Conservation (phyloP, 208 protist species). For the Tritrichomonas foetus region DNA sequence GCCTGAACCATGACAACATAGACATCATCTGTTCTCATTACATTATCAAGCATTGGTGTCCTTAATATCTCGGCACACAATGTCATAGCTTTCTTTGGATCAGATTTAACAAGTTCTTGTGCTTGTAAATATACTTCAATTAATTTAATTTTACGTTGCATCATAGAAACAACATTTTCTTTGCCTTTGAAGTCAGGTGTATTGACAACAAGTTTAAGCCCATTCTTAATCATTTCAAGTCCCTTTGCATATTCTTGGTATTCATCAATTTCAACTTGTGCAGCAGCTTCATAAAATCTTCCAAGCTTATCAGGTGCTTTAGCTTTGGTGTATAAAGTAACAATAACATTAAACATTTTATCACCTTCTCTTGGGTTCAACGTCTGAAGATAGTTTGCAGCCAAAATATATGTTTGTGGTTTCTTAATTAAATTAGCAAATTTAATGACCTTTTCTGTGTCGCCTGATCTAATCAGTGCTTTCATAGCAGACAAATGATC, state of each 20-base stretch:
- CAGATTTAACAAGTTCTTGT: background rate
- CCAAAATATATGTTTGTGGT: background rate
- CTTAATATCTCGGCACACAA: background rate
- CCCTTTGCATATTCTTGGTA: background rate
- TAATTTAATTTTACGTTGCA: background rate
- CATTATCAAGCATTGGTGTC: background rate
- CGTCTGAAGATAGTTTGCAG: background rate
- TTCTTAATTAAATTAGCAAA: background rate
- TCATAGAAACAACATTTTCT: background rate
- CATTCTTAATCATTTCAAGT: background rate
- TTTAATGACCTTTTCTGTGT: constrained; percentile 6
- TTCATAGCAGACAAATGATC: background rate
- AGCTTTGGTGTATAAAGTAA: background rate
- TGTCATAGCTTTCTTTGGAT: background rate
- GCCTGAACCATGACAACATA: background rate
- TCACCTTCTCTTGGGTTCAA: background rate
- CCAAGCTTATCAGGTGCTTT: background rate
- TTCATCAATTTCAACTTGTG: constrained; percentile 7
- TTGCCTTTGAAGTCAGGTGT: background rate
- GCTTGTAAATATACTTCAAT: background rate
- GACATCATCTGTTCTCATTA: background rate
- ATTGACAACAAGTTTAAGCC: background rate
- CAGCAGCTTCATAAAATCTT: background rate
- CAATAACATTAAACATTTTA: background rate
- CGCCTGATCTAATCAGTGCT: background rate